Conservation (phyloP, 331 rosid species). For the Spiraea crenata region DNA sequence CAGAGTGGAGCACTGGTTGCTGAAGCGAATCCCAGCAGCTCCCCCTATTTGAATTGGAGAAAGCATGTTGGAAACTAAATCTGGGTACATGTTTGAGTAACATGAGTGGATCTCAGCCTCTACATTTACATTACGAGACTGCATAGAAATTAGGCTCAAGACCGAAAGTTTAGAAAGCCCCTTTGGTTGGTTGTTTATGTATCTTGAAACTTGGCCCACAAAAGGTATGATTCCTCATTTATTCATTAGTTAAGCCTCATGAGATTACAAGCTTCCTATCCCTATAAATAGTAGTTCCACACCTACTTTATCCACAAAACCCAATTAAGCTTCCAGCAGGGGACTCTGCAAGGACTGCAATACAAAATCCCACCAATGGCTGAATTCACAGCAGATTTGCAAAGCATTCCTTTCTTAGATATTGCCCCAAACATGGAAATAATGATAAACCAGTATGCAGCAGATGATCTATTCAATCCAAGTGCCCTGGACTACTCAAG, state of each 20-base stretch:
- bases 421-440: conserved; percentile 60
- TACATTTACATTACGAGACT: too few relatives aligned
- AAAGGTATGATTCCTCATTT: conserved; percentile 35
- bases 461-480: conserved; percentile 27
- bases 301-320: conserved; percentile 44
- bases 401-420: conserved; percentile 52
- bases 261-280: conserved; percentile 9
- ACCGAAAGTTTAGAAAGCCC: background rate
- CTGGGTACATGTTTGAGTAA: too few relatives aligned
- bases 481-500: conserved; percentile 43
- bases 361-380: conserved; percentile 49
- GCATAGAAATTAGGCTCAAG: too few relatives aligned
- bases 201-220: conserved; percentile 44
- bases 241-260: background rate
- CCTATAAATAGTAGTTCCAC: conserved; percentile 54
- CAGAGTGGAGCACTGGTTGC: too few relatives aligned
- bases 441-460: conserved; percentile 40
- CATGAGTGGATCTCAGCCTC: too few relatives aligned
- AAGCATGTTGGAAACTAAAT: too few relatives aligned
- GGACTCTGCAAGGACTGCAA: conserved; percentile 1
- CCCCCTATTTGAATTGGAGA: too few relatives aligned
- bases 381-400: conserved; percentile 57
- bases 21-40: background rate
- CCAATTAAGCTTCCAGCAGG: conserved; percentile 19
- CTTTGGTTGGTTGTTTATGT: conserved; percentile 40